Evolutionary conservation across 768 basidiomycete species (phyloP), one percentile per base, ranked within the genome.

Genomic region (Mycena epipterygia): DNA sequence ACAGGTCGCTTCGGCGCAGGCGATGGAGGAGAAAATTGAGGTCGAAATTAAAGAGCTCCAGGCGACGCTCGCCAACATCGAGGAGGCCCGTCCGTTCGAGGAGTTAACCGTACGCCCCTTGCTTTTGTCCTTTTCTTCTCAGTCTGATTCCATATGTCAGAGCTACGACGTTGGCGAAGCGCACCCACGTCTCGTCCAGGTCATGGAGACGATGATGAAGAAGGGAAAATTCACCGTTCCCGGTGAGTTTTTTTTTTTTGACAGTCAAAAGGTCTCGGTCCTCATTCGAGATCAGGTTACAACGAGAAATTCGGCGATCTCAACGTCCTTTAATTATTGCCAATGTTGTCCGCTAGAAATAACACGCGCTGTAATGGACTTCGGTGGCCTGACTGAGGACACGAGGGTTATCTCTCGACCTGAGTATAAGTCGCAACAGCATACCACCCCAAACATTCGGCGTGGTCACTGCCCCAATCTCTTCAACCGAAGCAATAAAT

Each of bases 211-310:
- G 74, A 97, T 98, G 96, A 82, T 98, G 73, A 91, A 93, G 89
- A 96, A 98, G 86, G 97, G 97, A 83, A 98, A 98, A 86, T 98
- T 95, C 93, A 95, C 93, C 77, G 97, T 98, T 67, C 97, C 97
- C 77, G 97, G 96, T 92, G 79, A 62, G 86, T 77, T 35, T 11
- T 1, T 35, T 33, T 39, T 53, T 7, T 23, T 56, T 16, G 37
- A 9, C 37, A 55, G 17, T 39, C 46, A 63, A 52, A 5, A 19
- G 17, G 53, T 13, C 25, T 51, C 56, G 6, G 29, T 39, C 4
- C 25, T n/a, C 33, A 44, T 55, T 35, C 8, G 42, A 44, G 23
- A 59, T 37, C 76, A 93, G 92, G 93, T 41, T 95, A 95, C 90
- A 92, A 94, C 88, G 96, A 97, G 89, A 97, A 97, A 86, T 97